Conservation (phyloP, 257 asterid species). For the Solanum ossicruentum region DNA sequence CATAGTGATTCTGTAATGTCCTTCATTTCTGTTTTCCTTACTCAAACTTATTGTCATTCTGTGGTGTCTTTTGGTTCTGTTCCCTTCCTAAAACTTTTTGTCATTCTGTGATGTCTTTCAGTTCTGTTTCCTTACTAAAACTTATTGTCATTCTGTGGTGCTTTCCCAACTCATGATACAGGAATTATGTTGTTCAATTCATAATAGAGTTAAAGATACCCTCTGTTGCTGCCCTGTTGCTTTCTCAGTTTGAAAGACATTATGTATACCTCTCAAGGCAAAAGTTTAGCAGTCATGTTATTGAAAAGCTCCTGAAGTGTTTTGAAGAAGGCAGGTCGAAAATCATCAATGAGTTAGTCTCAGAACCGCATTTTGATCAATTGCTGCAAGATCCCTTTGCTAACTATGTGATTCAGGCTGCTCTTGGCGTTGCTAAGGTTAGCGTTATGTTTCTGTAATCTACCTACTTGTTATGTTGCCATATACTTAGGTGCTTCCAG, state of each 20-base stretch:
- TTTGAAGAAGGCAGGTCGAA: conserved; percentile 8
- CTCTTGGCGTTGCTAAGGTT: conserved; percentile 30
- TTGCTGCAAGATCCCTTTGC: conserved; percentile 34
- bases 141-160: background rate
- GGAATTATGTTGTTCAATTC: conserved; percentile 39
- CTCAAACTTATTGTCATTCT: background rate
- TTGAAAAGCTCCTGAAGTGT: conserved; percentile 24
- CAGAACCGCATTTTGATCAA: conserved; percentile 18
- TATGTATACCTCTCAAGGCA: conserved; percentile 26
- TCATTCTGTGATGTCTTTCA: background rate
- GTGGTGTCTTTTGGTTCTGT: background rate
- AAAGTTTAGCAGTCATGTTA: conserved; percentile 37
- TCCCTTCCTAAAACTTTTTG: background rate
- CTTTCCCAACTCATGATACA: conserved; percentile 1
- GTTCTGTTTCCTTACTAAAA: background rate
- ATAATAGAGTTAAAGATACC: conserved; percentile 26
- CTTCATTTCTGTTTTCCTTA: background rate
- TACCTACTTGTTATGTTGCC: background rate
- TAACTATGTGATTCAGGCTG: conserved; percentile 34
- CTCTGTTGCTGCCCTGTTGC: conserved; percentile 7
- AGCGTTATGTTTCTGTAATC: background rate
- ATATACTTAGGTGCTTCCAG: background rate
- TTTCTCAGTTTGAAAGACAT: conserved; percentile 22
- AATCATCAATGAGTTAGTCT: conserved; percentile 18
- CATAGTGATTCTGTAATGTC: background rate